Percentiles rank a stretch among this genome's conserved stretches.
These are phyloP conservation scores for Novymonas esmeraldas DNA, from an alignment of 208 protist genomes.

Conservation along the genomic window DNA sequence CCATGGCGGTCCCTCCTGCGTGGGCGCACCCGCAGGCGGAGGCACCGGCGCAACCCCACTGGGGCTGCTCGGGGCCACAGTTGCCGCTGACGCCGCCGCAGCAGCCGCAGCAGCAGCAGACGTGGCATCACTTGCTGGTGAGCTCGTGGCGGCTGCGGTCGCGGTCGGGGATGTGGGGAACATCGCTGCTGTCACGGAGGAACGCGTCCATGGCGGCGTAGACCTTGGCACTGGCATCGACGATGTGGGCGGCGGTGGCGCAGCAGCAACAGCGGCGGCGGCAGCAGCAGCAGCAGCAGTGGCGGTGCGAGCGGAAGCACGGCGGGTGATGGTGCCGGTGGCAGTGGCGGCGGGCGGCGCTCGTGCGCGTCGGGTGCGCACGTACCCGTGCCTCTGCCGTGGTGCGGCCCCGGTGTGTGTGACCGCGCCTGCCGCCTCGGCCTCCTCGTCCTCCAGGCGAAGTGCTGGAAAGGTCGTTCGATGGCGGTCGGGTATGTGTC, in stretches of 20 bases:
- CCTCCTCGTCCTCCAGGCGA: conserved; percentile 6
- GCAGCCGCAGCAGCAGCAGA: too few species aligned
- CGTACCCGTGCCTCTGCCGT: background rate
- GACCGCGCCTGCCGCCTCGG: background rate
- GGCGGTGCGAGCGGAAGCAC: background rate
- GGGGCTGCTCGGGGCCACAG: too few species aligned
- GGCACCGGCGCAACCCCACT: background rate
- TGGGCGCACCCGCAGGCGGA: conserved; percentile 6
- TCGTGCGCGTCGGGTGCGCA: background rate
- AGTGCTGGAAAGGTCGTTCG: conserved; percentile 1
- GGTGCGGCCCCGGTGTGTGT: background rate
- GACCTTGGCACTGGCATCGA: background rate
- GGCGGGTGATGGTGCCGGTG: background rate
- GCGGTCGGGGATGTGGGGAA: too few species aligned
- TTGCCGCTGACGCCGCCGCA: too few species aligned
- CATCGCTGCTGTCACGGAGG: conserved; percentile 6
- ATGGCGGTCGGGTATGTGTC: conserved; percentile 4
- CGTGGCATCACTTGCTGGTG: too few species aligned
- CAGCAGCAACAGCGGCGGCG: background rate
- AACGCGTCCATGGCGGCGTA: too few species aligned
- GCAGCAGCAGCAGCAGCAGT: background rate
- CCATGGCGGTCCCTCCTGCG: conserved; percentile 52
- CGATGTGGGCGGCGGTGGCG: background rate
- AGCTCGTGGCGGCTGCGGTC: too few species aligned
- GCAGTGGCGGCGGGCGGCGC: background rate